Conservation (phyloP, 805 yeast species). For the Wickerhamiella dianesei region DNA sequence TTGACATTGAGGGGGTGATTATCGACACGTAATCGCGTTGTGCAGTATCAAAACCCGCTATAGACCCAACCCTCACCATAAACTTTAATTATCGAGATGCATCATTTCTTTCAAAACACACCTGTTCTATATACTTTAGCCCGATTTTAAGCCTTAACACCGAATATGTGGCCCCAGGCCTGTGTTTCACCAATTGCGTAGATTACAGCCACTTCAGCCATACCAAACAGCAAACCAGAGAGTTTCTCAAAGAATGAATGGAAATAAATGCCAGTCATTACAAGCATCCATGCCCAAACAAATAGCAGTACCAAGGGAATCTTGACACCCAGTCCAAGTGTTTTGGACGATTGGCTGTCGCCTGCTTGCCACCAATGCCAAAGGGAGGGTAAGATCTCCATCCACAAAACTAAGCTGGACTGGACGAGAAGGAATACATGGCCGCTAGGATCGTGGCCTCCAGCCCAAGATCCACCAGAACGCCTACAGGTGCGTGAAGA, state of each 20-base stretch:
- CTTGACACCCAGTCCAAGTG: slow-evolving; percentile 16
- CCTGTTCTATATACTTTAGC: background rate
- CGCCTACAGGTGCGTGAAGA: slow-evolving; percentile 31
- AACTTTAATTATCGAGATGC: too few species aligned
- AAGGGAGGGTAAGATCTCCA: slow-evolving; percentile 40
- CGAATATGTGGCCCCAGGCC: background rate
- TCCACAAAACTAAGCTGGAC: slow-evolving; percentile 48
- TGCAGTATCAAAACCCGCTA: background rate
- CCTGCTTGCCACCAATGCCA: slow-evolving; percentile 1
- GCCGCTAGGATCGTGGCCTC: slow-evolving; percentile 96
- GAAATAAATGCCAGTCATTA: slow-evolving; percentile 73
- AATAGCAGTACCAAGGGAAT: slow-evolving; percentile 27
- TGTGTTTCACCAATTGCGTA: slow-evolving; percentile 22
- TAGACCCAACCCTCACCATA: too few species aligned
- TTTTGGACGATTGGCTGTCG: slow-evolving; percentile 2
- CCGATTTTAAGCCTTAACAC: background rate
- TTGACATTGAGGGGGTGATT: background rate
- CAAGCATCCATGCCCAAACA: slow-evolving; percentile 77
- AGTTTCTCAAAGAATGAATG: slow-evolving; percentile 68
- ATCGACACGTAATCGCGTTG: background rate
- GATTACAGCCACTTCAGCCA: slow-evolving; percentile 34
- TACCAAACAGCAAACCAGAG: slow-evolving; percentile 55
- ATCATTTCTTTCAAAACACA: too few species aligned
- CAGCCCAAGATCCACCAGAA: slow-evolving; percentile 54
- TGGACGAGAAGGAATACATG: slow-evolving; percentile 72